phyloP scores from a whole-genome alignment of 2,329 filamentous ascomycete species.

The Beauveria sp. region DNA sequence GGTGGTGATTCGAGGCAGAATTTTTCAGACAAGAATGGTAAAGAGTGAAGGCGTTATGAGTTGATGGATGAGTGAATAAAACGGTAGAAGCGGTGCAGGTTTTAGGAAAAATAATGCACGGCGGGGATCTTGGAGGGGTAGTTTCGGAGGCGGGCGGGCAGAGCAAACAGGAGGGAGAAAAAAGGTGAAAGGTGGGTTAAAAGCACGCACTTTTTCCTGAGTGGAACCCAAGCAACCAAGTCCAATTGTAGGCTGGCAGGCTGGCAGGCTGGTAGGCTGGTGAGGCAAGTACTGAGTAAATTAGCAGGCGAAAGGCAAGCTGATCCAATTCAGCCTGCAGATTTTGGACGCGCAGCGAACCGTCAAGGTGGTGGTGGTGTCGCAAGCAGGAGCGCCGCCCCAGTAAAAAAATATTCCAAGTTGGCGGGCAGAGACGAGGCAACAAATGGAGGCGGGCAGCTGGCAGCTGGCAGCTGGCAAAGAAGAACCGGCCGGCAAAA shows the following conservation, averaged over 20 bases:
- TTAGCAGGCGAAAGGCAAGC: neutral
- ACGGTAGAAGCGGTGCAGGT: neutral
- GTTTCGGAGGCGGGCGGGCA: neutral
- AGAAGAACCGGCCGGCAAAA: neutral
- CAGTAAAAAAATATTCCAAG: neutral
- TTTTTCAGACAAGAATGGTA: neutral
- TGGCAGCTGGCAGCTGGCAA: neutral
- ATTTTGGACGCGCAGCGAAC: neutral
- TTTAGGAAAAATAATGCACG: neutral
- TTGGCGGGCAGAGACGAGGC: neutral
- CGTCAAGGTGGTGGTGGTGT: neutral
- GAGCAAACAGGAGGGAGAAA: neutral
- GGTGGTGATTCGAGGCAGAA: conserved; percentile 8
- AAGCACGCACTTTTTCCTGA: conserved; percentile 7
- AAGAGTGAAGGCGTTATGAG: conserved; percentile 2
- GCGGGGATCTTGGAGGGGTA: conserved; percentile 3
- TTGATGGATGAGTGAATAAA: conserved; percentile 9
- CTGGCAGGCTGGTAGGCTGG: neutral
- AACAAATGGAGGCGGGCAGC: neutral
- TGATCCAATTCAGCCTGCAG: neutral
- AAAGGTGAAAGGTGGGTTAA: neutral
- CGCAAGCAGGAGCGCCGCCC: neutral
- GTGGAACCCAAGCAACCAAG: neutral
- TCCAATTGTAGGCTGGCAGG: neutral
- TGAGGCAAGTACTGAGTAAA: neutral